Base-by-base conservation (phyloP, 73 alveolate species). In the Symbiodinium pilosum region DNA sequence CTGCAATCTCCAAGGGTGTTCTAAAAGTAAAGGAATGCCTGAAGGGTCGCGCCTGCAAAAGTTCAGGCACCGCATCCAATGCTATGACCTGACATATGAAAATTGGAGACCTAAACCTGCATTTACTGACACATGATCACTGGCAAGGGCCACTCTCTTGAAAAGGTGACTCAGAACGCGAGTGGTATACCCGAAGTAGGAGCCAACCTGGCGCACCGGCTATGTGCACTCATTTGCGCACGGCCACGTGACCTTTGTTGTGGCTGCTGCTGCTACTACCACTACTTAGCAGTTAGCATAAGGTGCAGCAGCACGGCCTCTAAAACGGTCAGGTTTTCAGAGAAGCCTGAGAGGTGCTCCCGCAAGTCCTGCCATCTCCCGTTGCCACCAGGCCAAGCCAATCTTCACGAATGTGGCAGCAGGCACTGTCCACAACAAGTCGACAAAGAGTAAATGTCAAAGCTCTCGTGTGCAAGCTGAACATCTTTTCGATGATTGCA, bases 181-280 rank as follows among this genome's bases (percentile, higher is more conserved):
- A 38, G 95, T 88, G 44, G 95, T 88, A 86, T 88, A 88, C 26
- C 95, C 95, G 8, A 88, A 88, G 75, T 88, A 88, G 71, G 86
- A 59, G 36, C 95, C 87, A 26, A 64, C 87, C 87, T 59, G 42
- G 34, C 18, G 56, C 59, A 47, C 6, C 59, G 14, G 59, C 59
- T 6, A 47, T 47, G 20, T 56, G 77, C 3, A 56, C 32, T 24
- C 32, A 24, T 56, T 56, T 56, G 77, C 20, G 77, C 28, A 1
- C 32, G 77, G n/a, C n/a, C n/a, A n/a, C n/a, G n/a, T n/a, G n/a
- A n/a, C n/a, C n/a, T n/a, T n/a, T n/a, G n/a, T n/a, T n/a, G n/a
- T n/a, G n/a, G n/a, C n/a, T 69, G 84, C 38, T 69, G 18, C 40
- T 28, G 16, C 84, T 69, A 34, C 40, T 69, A 38, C 34, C 28